These are phyloP conservation scores for Talaromyces islandicus DNA, from an alignment of 2,329 filamentous ascomycete genomes.

Conservation along the genomic window DNA sequence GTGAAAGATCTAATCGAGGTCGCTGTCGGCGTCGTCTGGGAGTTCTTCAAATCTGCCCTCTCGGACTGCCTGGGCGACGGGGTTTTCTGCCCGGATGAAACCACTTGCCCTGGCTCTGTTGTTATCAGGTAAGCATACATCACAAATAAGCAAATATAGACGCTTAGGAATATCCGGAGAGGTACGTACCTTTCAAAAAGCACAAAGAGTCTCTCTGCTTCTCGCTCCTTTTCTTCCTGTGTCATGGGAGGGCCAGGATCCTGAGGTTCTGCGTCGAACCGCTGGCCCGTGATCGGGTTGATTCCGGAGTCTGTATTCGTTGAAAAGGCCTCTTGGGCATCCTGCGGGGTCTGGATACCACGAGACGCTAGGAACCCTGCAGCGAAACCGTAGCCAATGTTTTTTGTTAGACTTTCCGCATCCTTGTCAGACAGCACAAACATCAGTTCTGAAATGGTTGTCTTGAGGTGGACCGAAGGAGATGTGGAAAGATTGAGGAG, in stretches of 20 bases:
- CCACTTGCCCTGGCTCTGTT: slow-evolving; percentile 65
- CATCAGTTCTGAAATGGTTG: slow-evolving; percentile 69
- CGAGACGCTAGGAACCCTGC: slow-evolving; percentile 84
- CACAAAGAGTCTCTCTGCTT: slow-evolving; percentile 84
- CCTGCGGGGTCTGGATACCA: slow-evolving; percentile 69
- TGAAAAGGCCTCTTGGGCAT: slow-evolving; percentile 52
- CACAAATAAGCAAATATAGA: neutral
- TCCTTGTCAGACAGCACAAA: slow-evolving; percentile 84
- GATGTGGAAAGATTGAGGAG: slow-evolving; percentile 74
- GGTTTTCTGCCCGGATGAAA: slow-evolving; percentile 67
- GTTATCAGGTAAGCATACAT: slow-evolving; percentile 13
- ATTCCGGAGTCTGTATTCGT: slow-evolving; percentile 36
- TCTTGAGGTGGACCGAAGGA: slow-evolving; percentile 65
- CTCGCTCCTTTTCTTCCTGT: slow-evolving; percentile 81
- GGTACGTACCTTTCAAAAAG: slow-evolving; percentile 69
- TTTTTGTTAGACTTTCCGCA: slow-evolving; percentile 72
- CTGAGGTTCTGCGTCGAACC: slow-evolving; percentile 60
- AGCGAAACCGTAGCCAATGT: slow-evolving; percentile 91
- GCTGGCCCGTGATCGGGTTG: slow-evolving; percentile 86
- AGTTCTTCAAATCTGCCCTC: slow-evolving; percentile 68
- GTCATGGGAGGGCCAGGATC: slow-evolving; percentile 69
- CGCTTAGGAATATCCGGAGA: neutral
- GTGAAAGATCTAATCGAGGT: slow-evolving; percentile 16
- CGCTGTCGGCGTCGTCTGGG: slow-evolving; percentile 45
- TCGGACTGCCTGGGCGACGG: slow-evolving; percentile 62